Conservation (phyloP, 306 rosid species). For the Vigna mungo region DNA sequence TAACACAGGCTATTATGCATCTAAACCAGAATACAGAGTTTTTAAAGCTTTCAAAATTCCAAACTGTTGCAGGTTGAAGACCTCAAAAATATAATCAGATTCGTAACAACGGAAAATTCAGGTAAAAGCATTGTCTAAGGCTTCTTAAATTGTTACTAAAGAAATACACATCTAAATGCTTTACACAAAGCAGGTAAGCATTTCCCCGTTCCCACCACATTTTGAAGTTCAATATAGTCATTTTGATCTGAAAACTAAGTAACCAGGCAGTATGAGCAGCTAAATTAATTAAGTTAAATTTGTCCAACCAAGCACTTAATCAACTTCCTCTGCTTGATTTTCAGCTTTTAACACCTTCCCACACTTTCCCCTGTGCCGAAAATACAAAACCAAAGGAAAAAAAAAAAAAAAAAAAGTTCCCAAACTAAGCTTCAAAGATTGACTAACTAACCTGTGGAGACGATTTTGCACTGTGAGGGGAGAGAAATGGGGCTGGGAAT, state of each 20-base stretch:
- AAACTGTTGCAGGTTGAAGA: constrained; percentile 25
- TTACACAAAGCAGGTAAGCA: neutral
- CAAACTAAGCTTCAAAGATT: constrained; percentile 10
- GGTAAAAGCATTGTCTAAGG: neutral
- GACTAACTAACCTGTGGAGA: constrained; percentile 72
- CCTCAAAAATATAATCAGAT: constrained; percentile 17
- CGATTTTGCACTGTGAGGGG: constrained; percentile 86
- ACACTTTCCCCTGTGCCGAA: neutral
- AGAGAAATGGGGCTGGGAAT: constrained; percentile 64
- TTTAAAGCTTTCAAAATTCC: neutral
- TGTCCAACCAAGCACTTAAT: neutral
- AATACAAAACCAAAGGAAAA: neutral
- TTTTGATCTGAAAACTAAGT: neutral
- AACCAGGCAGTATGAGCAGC: neutral
- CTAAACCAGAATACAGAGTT: neutral
- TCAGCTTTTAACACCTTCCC: constrained; percentile 17
- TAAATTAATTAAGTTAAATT: constrained; percentile 18
- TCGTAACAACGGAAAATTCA: neutral
- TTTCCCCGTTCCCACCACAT: neutral
- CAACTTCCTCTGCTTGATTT: neutral
- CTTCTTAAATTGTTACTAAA: neutral
- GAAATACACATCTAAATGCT: neutral
- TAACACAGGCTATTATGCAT: neutral
- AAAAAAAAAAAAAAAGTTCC: neutral
- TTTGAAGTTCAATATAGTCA: neutral